A percentile compares a stretch with the other conserved stretches of the same genome.
These are phyloP conservation scores for Lipomyces yamanashiensis DNA, from an alignment of 805 yeast genomes.

Conservation along the genomic window DNA sequence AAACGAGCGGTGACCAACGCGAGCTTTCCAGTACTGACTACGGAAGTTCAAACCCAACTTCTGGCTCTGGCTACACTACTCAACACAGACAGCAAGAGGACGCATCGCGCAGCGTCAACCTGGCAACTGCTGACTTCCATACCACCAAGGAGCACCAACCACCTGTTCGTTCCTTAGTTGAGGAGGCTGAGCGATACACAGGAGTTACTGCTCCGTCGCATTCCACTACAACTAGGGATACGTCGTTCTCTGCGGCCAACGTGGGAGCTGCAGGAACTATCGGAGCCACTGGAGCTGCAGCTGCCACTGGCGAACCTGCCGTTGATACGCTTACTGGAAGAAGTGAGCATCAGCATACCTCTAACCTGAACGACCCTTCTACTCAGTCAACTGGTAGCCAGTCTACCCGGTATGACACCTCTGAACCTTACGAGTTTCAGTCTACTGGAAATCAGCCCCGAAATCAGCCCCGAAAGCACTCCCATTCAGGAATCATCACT, in stretches of 20 bases:
- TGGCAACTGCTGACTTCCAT: slow-evolving; percentile 4
- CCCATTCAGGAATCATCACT: no score
- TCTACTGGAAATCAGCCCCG: neutral
- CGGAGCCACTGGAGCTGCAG: neutral
- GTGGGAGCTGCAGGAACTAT: neutral
- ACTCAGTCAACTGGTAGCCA: slow-evolving; percentile 7
- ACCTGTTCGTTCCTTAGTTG: slow-evolving; percentile 11
- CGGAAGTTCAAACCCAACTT: neutral
- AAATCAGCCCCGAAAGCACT: neutral
- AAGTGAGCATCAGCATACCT: neutral
- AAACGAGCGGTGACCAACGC: slow-evolving; percentile 1
- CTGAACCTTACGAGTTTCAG: neutral
- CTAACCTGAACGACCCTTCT: neutral
- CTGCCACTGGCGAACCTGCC: neutral
- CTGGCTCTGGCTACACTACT: neutral
- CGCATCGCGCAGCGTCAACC: neutral
- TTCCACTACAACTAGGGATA: neutral
- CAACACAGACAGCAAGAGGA: neutral
- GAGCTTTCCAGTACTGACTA: neutral
- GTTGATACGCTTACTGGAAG: neutral
- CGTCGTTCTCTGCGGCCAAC: neutral
- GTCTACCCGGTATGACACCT: slow-evolving; percentile 1
- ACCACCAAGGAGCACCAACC: neutral
- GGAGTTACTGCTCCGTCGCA: neutral
- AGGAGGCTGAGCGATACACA: slow-evolving; percentile 2